These are phyloP conservation scores for Cordyceps tenuipes DNA, from an alignment of 2,329 filamentous ascomycete genomes.

Conservation along the genomic window DNA sequence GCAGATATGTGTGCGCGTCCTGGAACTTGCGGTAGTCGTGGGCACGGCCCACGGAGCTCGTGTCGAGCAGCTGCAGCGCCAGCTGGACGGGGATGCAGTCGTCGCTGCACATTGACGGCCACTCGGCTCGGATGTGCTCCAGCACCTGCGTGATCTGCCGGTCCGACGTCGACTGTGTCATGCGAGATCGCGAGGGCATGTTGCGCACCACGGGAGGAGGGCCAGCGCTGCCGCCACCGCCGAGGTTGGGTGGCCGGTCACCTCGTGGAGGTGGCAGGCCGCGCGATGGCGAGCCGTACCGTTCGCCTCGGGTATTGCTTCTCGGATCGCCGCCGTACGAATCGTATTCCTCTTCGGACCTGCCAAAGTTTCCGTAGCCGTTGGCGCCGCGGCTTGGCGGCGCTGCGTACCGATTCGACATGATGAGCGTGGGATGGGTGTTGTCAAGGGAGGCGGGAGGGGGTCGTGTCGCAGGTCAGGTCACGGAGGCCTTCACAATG, in stretches of 20 bases:
- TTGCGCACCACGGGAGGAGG: constrained; percentile 23
- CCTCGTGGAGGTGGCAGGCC: constrained; percentile 15
- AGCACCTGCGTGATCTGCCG: constrained; percentile 57
- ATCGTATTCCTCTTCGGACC: constrained; percentile 39
- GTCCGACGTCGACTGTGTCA: constrained; percentile 42
- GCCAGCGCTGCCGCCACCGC: constrained; percentile 13
- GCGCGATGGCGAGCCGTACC: constrained; percentile 18
- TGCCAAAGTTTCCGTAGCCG: constrained; percentile 36
- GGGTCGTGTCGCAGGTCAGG: constrained; percentile 14
- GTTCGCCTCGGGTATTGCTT: not conserved
- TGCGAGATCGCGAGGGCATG: constrained; percentile 28
- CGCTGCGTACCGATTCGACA: constrained; percentile 44
- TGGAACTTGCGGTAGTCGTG: constrained; percentile 82
- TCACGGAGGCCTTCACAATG: constrained; percentile 14
- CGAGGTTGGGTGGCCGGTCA: constrained; percentile 28
- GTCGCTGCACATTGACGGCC: constrained; percentile 83
- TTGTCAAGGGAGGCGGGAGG: constrained; percentile 3
- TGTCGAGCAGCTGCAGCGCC: constrained; percentile 89
- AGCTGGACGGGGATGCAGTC: constrained; percentile 90
- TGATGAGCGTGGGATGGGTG: constrained; percentile 21
- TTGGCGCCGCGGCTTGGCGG: constrained; percentile 29
- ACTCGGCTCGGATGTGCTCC: constrained; percentile 77
- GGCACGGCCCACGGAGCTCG: constrained; percentile 84
- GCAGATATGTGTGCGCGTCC: constrained; percentile 77
- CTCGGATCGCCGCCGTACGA: constrained; percentile 36